phyloP scores from a whole-genome alignment of 192 early-diverging fungal species.

The Backusella australiensis region DNA sequence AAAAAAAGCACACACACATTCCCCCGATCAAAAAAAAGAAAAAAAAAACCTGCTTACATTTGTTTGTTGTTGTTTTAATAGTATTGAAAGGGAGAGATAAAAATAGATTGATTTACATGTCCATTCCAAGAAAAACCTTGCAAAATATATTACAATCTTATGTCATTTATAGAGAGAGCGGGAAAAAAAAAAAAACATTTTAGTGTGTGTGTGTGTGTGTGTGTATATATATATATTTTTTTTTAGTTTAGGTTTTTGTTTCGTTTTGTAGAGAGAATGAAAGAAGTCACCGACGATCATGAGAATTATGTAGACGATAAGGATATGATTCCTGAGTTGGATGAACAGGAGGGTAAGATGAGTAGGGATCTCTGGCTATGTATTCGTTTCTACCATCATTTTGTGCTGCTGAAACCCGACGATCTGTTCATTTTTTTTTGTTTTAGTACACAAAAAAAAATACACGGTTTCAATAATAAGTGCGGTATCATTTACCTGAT shows the following conservation, averaged over 20 bases:
- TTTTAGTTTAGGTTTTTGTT: neutral
- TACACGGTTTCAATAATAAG: neutral
- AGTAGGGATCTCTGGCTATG: neutral
- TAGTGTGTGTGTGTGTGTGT: neutral
- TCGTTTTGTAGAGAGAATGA: neutral
- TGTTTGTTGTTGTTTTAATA: too few species aligned
- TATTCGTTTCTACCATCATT: slow-evolving; percentile 2
- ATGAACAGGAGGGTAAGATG: neutral
- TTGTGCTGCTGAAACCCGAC: neutral
- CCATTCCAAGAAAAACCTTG: too few species aligned
- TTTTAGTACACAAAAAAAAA: neutral
- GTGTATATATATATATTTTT: neutral
- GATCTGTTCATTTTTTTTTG: neutral
- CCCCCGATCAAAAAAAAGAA: too few species aligned
- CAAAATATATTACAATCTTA: too few species aligned
- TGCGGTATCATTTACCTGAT: neutral
- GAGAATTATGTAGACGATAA: neutral
- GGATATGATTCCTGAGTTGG: neutral
- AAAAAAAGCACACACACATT: too few species aligned
- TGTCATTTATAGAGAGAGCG: neutral
- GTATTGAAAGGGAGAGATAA: too few species aligned
- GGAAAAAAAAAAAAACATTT: neutral
- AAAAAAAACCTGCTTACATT: too few species aligned
- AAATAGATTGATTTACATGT: too few species aligned
- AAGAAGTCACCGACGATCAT: neutral